phyloP scores from a whole-genome alignment of 2,329 filamentous ascomycete species.

The Colletotrichum plurivorum region DNA sequence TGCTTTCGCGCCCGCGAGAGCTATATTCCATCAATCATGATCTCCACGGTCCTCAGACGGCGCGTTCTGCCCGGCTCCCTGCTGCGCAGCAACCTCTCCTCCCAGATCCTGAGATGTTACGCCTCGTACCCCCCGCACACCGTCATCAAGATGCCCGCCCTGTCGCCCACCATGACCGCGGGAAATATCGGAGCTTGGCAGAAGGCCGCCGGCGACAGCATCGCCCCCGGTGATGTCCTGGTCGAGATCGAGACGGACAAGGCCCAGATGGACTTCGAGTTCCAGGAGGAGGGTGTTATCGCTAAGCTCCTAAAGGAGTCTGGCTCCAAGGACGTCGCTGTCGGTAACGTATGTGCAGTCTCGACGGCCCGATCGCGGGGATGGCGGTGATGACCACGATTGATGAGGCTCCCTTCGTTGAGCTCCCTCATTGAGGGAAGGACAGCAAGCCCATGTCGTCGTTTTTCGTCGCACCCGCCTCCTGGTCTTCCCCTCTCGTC shows the following conservation, averaged over 20 bases:
- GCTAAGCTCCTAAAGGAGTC: conserved; percentile 95
- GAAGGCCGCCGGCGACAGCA: conserved; percentile 92
- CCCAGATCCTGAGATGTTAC: conserved; percentile 74
- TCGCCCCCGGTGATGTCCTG: conserved; percentile 93
- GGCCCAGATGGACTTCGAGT: conserved; percentile 99
- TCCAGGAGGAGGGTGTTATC: conserved; percentile 96
- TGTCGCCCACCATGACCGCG: conserved; percentile 97
- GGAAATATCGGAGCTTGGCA: conserved; percentile 98
- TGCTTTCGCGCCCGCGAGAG: conserved; percentile 36
- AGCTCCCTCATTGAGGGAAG: conserved; percentile 1
- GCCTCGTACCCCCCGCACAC: conserved; percentile 95
- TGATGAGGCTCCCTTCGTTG: conserved; percentile 25
- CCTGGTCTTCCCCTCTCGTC: conserved; percentile 37
- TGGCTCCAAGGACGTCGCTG: conserved; percentile 92
- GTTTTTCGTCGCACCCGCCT: neutral
- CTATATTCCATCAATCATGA: conserved; percentile 61
- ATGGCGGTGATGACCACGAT: neutral
- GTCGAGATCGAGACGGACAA: conserved; percentile 99
- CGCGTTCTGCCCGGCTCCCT: conserved; percentile 69
- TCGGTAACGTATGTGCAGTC: conserved; percentile 85
- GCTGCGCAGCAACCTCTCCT: conserved; percentile 65
- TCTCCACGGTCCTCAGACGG: conserved; percentile 75
- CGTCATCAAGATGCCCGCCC: conserved; percentile 96
- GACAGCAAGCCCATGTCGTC: neutral
- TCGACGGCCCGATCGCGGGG: neutral